Evolutionary conservation across 2,329 filamentous ascomycete species (phyloP), one percentile per base, ranked within the genome.

Genomic region (Penicillium palitans): DNA sequence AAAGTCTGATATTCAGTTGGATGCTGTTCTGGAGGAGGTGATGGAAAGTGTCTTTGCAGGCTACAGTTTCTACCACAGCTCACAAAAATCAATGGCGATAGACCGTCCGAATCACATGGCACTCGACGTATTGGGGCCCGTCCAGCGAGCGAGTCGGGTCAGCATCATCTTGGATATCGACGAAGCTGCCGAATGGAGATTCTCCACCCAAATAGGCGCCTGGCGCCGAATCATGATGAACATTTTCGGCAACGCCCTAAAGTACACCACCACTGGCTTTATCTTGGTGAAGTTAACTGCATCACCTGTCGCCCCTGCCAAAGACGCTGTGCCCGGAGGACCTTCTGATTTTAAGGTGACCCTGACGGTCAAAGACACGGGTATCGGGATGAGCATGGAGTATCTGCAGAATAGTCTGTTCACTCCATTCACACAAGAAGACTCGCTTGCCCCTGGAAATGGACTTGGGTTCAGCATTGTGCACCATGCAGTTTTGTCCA

Each of bases 391-490:
- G n/a, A 56, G 63, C 13, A 31, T 59, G 33, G 46, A 66, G 21
- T 69, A 61, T 61, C 45, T 69, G 8, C 60, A 60, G 12, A 58
- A 61, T 17, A 52, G 56, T 4, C 37, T 66, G 2, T 68, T 66
- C 54, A 64, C 54, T 6, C 61, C 66, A 0, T 68, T 68, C 27
- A 49, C 39, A 12, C 66, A 68, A 42, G 66, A 68, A 31, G 52
- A 68, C 40, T 31, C 57, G 5, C 59, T 66, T 39, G 55, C 58
- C 1, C 56, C 63, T 37, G 66, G 66, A 9, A 68, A 58, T 17
- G 66, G 66, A 19, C 31, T 68, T 3, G 66, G 66, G 3, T 72
- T 89, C 12, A 84, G 80, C 51, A 80, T 88, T 2, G 84, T 87
- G 1, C 77, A 79, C n/a, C 55, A 74, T 66, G 62, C 73, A 58